Evolutionary conservation across 169 alveolate species (phyloP), one percentile per base, ranked within the genome.

Genomic region (Plasmodium vinckei): DNA sequence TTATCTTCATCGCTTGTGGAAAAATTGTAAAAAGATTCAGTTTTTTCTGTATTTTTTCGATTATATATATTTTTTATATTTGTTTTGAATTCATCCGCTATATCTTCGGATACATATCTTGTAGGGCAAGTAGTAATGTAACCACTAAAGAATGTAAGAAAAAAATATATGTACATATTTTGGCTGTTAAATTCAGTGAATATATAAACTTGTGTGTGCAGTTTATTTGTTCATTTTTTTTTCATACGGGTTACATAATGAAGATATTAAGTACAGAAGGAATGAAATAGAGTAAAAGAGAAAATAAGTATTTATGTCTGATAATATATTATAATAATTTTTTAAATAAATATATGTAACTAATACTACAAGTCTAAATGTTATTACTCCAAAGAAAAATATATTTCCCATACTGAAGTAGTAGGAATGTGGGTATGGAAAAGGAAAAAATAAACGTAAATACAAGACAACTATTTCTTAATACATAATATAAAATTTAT

Each of bases 171-270:
- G 25, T 68, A 68, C 19, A 68, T 49, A 47, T 2, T 13, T 68
- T 13, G 15, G 12, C 6, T 13, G n/a, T 17, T 46, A 27, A 2
- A 42, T 61, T 25, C 10, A 61, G 23, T 13, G 17, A 10, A 13
- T 13, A 13, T 51, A 9, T 51, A 51, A 51, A 51, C 17, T 4
- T 51, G 59, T 51, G 59, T 51, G 59, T 51, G 59, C 5, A 51
- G 17, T n/a, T 13, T 65, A 42, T 65, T 4, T 42, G 21, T 12
- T 54, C 13, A 19, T 57, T 54, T 13, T 75, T 64, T 25, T 10
- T 71, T 21, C 57, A 9, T 75, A 75, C 88, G 88, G 88, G 63
- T 75, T 57, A 42, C 72, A 15, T 9, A 33, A 46, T 23, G 88
- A 75, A 3, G 75, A 63, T 47, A 75, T 51, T 56, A 44, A 44